These are phyloP conservation scores for Acanthamoeba royreba DNA, from an alignment of 208 protist species.

Conservation along the genomic window DNA sequence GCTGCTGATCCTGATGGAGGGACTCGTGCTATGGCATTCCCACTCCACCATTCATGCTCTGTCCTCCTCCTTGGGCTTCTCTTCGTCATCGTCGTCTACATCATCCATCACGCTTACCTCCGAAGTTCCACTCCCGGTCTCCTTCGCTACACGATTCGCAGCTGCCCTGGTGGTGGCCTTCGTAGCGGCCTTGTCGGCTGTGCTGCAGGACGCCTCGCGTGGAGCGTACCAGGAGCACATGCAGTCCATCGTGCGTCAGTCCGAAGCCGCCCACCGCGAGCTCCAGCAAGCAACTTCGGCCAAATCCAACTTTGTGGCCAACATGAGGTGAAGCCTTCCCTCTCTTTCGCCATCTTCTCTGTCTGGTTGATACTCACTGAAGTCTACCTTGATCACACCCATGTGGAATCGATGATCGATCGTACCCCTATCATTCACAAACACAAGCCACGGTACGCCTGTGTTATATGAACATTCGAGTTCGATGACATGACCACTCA, in stretches of 20 bases:
- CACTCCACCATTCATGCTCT: too few relatives aligned
- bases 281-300: constrained; percentile 28
- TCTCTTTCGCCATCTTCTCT: neutral
- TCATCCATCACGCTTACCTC: neutral
- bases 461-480: too few relatives aligned
- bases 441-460: too few relatives aligned
- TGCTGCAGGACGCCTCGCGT: neutral
- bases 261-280: neutral
- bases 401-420: neutral
- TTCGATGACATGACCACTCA: neutral
- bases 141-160: neutral
- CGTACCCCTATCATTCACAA: neutral
- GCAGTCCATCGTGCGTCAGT: neutral
- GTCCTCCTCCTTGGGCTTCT: neutral
- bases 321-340: too few relatives aligned
- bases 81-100: neutral
- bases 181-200: neutral
- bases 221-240: neutral
- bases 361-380: neutral
- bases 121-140: neutral
- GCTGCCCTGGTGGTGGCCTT: neutral
- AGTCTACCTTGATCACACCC: neutral
- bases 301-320: constrained; percentile 28
- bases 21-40: too few relatives aligned
- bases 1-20: neutral